A percentile compares a stretch with the other conserved stretches of the same genome.
These are phyloP conservation scores for Suillus subluteus DNA, from an alignment of 768 basidiomycete genomes.

Conservation along the genomic window DNA sequence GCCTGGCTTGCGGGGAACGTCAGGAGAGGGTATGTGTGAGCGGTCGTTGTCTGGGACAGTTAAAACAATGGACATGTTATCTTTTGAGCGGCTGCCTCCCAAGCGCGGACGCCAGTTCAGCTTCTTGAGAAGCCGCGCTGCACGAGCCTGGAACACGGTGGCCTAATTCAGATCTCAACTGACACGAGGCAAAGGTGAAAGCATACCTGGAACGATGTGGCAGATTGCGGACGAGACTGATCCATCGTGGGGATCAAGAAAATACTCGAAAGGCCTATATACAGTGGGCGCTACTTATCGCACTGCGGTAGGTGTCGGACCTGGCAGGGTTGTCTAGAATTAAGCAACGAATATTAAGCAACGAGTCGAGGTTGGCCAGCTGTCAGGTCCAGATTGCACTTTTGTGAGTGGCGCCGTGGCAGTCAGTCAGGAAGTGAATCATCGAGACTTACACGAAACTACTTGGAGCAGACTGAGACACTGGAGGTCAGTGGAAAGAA, in stretches of 20 bases:
- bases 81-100: slow-evolving; percentile 30
- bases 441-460: slow-evolving; percentile 5
- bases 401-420: neutral
- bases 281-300: slow-evolving; percentile 29
- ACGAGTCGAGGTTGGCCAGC: slow-evolving; percentile 26
- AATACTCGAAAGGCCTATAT: slow-evolving; percentile 14
- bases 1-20: slow-evolving; percentile 32
- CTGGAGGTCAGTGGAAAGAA: slow-evolving; percentile 2
- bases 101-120: slow-evolving; percentile 40
- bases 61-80: slow-evolving; percentile 28
- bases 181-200: neutral
- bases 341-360: slow-evolving; percentile 16
- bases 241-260: slow-evolving; percentile 31
- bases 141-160: slow-evolving; percentile 30
- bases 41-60: slow-evolving; percentile 29
- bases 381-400: slow-evolving; percentile 15
- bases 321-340: neutral
- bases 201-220: slow-evolving; percentile 33
- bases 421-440: neutral
- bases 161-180: slow-evolving; percentile 20
- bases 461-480: neutral
- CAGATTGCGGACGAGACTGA: slow-evolving; percentile 27
- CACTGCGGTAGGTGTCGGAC: slow-evolving; percentile 15
- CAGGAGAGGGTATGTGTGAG: slow-evolving; percentile 38
- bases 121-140: slow-evolving; percentile 44